A percentile compares a stretch with the other conserved stretches of the same genome.
Evolutionary conservation across 805 yeast species (phyloP).

Genomic region (Teunomyces kruisii): DNA sequence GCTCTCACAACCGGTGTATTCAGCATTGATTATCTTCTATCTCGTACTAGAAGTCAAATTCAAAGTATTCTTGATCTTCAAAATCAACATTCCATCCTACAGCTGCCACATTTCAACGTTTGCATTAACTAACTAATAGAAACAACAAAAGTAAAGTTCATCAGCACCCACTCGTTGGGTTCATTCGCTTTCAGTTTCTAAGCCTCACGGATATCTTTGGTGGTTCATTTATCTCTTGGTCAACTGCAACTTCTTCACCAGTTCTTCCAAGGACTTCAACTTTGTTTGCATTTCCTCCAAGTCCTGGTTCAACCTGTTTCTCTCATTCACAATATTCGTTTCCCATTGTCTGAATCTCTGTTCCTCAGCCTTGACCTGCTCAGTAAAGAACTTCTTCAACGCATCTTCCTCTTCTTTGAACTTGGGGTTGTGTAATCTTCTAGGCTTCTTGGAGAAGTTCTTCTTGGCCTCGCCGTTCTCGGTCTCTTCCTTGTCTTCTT

Average conservation of each 20-base stretch:
- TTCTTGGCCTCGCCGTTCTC: conserved; percentile 30
- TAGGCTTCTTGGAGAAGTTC: conserved; percentile 42
- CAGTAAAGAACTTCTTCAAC: conserved; percentile 90
- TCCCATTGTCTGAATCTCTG: conserved; percentile 99
- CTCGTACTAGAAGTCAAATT: too few species aligned
- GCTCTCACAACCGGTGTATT: too few species aligned
- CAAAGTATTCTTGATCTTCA: too few species aligned
- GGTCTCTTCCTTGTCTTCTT: conserved; percentile 29
- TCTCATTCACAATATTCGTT: conserved; percentile 90
- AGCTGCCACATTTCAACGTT: too few species aligned
- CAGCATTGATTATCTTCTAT: too few species aligned
- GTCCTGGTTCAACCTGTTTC: conserved; percentile 91
- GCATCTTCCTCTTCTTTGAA: conserved; percentile 96
- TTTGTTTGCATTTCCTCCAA: conserved; percentile 83
- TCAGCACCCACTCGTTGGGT: background rate
- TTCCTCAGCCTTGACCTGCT: conserved; percentile 93
- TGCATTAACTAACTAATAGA: background rate
- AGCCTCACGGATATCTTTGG: too few species aligned
- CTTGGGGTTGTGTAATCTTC: conserved; percentile 76
- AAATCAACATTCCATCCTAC: too few species aligned
- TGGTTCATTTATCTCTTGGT: conserved; percentile 22
- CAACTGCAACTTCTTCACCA: conserved; percentile 58
- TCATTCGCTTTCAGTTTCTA: background rate
- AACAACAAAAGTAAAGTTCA: background rate
- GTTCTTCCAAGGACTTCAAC: conserved; percentile 72